Evolutionary conservation across 768 basidiomycete genomes (phyloP).

Genomic region (Aureoboletus auriporus): DNA sequence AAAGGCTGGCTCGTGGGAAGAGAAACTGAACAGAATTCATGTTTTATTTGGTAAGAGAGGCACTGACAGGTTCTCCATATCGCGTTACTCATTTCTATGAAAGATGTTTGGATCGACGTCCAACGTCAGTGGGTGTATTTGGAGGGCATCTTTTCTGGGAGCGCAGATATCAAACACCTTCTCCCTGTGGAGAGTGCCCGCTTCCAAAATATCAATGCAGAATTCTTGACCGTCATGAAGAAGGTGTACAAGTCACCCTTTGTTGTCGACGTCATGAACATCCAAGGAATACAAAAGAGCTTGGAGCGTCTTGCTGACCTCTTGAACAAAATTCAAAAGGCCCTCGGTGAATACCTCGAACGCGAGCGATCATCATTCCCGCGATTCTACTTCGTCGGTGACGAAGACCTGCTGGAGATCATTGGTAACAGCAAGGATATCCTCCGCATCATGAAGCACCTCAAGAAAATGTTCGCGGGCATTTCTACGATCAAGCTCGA

Average conservation of each 20-base stretch:
- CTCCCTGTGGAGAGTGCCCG: slow-evolving; percentile 96
- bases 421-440: slow-evolving; percentile 99
- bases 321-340: slow-evolving; percentile 98
- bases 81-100: slow-evolving; percentile 6
- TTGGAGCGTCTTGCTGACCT: slow-evolving; percentile 94
- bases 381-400: slow-evolving; percentile 99
- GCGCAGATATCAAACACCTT: slow-evolving; percentile 98
- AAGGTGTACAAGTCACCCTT: slow-evolving; percentile 99
- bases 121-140: slow-evolving; percentile 99
- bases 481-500: slow-evolving; percentile 87
- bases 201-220: slow-evolving; percentile 97
- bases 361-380: slow-evolving; percentile 97
- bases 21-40: slow-evolving; percentile 93
- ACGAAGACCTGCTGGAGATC: slow-evolving; percentile 97
- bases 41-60: slow-evolving; percentile 81
- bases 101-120: slow-evolving; percentile 99
- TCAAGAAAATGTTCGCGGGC: slow-evolving; percentile 99
- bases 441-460: slow-evolving; percentile 95
- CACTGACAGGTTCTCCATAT: background rate
- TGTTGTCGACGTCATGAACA: slow-evolving; percentile 94
- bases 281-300: slow-evolving; percentile 93
- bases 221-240: slow-evolving; percentile 98
- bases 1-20: slow-evolving; percentile 89
- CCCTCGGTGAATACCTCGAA: slow-evolving; percentile 97
- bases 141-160: slow-evolving; percentile 99